Evolutionary conservation across 441 rosid species (phyloP).

Genomic region (Arabidopsis hybrid): DNA sequence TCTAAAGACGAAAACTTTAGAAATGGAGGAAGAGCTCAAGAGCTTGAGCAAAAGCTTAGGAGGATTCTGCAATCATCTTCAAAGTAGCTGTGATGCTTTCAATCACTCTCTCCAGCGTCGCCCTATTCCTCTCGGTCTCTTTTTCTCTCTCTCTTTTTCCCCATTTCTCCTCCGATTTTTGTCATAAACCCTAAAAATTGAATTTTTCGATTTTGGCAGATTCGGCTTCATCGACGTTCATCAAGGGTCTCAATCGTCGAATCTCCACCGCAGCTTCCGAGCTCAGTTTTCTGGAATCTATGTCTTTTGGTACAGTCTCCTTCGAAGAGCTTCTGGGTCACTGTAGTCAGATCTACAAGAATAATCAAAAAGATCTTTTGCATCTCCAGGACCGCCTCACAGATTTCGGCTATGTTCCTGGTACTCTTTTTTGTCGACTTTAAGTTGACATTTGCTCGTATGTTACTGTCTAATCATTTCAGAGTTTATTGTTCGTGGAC

Average conservation of each 20-base stretch:
- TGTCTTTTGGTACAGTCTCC: constrained; percentile 66
- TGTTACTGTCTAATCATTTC: too few relatives aligned
- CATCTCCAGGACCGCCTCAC: constrained; percentile 52
- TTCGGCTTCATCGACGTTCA: constrained; percentile 82
- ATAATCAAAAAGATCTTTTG: constrained; percentile 51
- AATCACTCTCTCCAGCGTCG: constrained; percentile 75
- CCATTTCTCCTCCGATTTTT: background rate
- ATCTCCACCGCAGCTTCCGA: constrained; percentile 53
- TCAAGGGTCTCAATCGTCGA: constrained; percentile 72
- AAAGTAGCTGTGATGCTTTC: constrained; percentile 71
- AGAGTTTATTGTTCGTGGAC: background rate
- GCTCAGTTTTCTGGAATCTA: constrained; percentile 57
- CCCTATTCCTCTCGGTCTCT: constrained; percentile 75
- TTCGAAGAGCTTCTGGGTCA: constrained; percentile 83
- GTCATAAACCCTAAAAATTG: constrained; percentile 30
- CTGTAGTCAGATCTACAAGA: constrained; percentile 60
- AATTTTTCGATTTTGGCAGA: constrained; percentile 44
- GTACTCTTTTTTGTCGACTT: constrained; percentile 29
- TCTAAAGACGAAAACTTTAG: background rate
- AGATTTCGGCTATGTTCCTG: constrained; percentile 52
- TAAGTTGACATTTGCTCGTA: background rate
- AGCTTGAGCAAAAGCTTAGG: constrained; percentile 56
- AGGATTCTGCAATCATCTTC: constrained; percentile 71
- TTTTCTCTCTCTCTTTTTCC: background rate
- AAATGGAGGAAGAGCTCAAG: constrained; percentile 66